Base-by-base conservation (phyloP, 371 early-diverging fungal species). In the Lichtheimia ramosa region DNA sequence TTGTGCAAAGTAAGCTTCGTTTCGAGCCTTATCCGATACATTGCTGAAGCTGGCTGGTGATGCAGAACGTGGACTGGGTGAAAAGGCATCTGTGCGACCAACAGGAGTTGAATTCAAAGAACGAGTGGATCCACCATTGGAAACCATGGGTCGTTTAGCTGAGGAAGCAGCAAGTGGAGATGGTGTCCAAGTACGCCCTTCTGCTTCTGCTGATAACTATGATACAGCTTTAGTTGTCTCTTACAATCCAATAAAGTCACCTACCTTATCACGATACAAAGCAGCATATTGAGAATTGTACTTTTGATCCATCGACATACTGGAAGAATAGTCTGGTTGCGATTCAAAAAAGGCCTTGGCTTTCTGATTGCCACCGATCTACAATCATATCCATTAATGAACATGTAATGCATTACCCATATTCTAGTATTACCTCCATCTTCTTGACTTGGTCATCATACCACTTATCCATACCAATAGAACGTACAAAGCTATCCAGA, bases 401-500 rank as follows among this genome's bases (percentile, higher is more conserved):
- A 49, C 16, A 16, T 6, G 15, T 10, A 18, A 18, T n/a, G 46
- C 21, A 46, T n/a, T 46, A 5, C 46, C 46, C 18, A 46, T 21
- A 46, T 46, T 28, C 16, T 3, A 52, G 20, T 58, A 57, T 67
- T 70, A 83, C 86, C 64, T 94, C 85, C 97, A 99, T 97, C 61
- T 92, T 89, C 66, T 90, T 88, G 51, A 93, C 75, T 69, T 98
- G 97, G 73, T 94, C 93, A n/a, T 92, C 87, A 43, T 85, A 86
- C 99, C 99, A 99, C 66, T 91, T 90, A 75, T 99, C 99, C 97
- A 99, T 99, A 18, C 92, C 90, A 55, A 98, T 91, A 16, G 98
- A 98, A 18, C 98, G 92, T 46, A 99, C 98, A 85, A 97, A 96
- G 75, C 90, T 91, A 68, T 20, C 52, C 21, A 48, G 15, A 21